Evolutionary conservation across 331 rosid genomes (phyloP), one percentile per base, ranked within the genome.

Genomic region (Ulmus americana): DNA sequence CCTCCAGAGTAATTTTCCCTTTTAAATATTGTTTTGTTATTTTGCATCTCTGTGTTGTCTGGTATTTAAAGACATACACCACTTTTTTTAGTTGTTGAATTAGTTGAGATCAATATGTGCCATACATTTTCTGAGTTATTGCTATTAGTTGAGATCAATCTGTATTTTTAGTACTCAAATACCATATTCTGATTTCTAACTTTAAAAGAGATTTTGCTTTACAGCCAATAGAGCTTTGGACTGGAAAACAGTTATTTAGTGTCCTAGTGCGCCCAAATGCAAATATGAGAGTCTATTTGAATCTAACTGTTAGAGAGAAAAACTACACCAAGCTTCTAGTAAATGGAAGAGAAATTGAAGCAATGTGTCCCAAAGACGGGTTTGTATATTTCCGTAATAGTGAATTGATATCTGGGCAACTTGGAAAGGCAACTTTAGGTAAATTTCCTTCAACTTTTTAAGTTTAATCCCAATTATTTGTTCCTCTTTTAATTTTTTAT

Each of bases 181-280:
- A 16, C 49, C 39, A 28, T 49, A 57, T 14, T 69, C 13, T 18
- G 58, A 35, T 39, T 68, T 45, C 55, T 61, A 45, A 8, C 22
- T 22, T 9, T 22, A 65, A 68, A 70, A 69, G 46, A 46, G 18
- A 35, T n/a, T 73, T 65, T 70, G 45, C 66, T 69, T 69, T 84
- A 77, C 85, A 92, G 97, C 97, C 97, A 15, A 79, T 88, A 55
- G 97, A 92, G 79, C 94, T 92, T 42, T 92, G 97, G 97, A 92
- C 96, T 54, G 97, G 97, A 44, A 92, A 92, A 73, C 97, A 92
- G 73, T 76, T 92, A 81, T 92, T 84, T 77, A 86, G 86, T 58
- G 75, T 88, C 81, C 73, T 92, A 55, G 80, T 92, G 67, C 96
- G 97, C 65, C 87, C 94, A 2, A 75, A 86, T 83, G 85, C 96